Evolutionary conservation across 148 eudicot genomes (phyloP).

Genomic region (Silene uniflora): DNA sequence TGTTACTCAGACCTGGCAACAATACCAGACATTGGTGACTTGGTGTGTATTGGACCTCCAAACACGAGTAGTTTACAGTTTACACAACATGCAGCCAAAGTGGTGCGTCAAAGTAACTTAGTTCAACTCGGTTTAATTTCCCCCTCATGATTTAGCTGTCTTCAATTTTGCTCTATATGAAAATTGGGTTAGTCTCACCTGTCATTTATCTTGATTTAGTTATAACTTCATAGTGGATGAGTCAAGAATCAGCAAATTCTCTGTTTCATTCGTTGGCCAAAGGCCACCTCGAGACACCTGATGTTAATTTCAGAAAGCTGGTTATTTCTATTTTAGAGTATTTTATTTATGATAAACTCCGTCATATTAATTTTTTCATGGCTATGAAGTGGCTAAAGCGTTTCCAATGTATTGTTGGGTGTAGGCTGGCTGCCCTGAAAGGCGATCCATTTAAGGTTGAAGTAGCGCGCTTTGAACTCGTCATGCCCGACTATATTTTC

Average conservation of each 20-base stretch:
- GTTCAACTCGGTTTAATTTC: no score
- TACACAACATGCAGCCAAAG: no score
- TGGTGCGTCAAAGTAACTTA: no score
- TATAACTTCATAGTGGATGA: background rate
- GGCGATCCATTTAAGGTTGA: slow-evolving; percentile 52
- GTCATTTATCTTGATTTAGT: no score
- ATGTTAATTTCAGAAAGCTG: background rate
- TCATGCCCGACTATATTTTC: slow-evolving; percentile 70
- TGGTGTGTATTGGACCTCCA: no score
- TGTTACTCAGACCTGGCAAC: no score
- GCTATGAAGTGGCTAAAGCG: background rate
- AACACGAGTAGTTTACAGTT: no score
- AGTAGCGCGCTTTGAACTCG: slow-evolving; percentile 58
- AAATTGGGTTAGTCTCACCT: no score
- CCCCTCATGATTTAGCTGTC: no score
- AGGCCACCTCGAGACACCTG: background rate
- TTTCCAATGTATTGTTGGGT: slow-evolving; percentile 9
- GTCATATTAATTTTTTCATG: background rate
- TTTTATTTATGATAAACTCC: background rate
- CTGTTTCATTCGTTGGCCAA: background rate
- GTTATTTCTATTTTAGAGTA: background rate
- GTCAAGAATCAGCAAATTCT: background rate
- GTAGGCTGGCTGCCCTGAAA: slow-evolving; percentile 51
- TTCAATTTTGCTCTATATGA: no score
- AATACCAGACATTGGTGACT: no score